Evolutionary conservation across 106 monocot genomes (phyloP), one percentile per base, ranked within the genome.

Genomic region (Dendrobium catenatum): DNA sequence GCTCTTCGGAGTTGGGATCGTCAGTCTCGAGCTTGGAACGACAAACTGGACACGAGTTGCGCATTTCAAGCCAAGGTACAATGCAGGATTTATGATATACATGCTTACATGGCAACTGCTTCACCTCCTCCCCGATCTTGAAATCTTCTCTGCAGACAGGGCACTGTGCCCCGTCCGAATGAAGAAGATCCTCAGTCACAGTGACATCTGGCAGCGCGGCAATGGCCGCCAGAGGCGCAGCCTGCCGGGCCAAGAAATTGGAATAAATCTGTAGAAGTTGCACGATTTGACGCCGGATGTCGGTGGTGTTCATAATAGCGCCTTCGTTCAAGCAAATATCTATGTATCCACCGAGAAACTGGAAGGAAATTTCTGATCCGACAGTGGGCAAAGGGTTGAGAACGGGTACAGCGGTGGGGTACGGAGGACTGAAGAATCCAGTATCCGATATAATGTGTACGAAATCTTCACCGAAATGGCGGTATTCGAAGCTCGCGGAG

Each of bases 51-150:
- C 96, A 96, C 7, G 96, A 92, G 54, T 96, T 96, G 75, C 92
- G 91, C 77, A 93, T 77, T 80, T 91, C 93, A 0, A 96, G 90
- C 96, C 96, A 96, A 3, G 96, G 89, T 10, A 96, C 24, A 61
- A 96, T 91, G 83, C 96, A 96, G 10, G 92, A 90, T 16, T 85
- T 85, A 43, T 96, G 96, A 83, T 90, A 96, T 10, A 93, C 78
- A 79, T 96, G 96, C 80, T 88, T 91, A 84, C 96, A 96, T 1
- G 96, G 93, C 89, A 96, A 87, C 87, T 91, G 86, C 85, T 89
- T 93, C 1, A 86, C 92, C 73, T 81, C 78, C 24, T 68, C 83
- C 27, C 93, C 96, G 31, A 89, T 46, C 83, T 91, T 88, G 66
- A 96, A 96, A 8, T 72, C 61, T 26, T 96, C 96, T 86, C 85